A percentile compares a stretch with the other conserved stretches of the same genome.
Evolutionary conservation across 805 yeast genomes (phyloP).

Genomic region (Kodamaea hsintzibuensis): DNA sequence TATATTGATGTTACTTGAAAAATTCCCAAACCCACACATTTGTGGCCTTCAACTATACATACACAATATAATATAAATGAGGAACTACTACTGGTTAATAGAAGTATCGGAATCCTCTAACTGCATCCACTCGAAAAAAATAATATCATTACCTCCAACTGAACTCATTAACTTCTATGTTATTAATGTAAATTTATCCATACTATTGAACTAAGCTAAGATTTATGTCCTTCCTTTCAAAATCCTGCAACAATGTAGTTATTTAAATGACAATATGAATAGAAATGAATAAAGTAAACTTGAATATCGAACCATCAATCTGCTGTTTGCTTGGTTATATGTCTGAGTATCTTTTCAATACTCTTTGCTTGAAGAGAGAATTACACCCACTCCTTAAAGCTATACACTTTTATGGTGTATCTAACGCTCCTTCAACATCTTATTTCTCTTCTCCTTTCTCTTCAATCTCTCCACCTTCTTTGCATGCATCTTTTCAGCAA

Average conservation of each 20-base stretch:
- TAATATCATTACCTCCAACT: no score
- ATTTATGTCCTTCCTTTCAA: not conserved
- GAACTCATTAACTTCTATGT: no score
- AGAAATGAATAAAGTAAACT: not conserved
- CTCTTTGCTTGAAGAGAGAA: not conserved
- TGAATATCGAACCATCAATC: not conserved
- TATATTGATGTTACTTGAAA: no score
- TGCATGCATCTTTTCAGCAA: slow-evolving; percentile 87
- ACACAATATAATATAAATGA: no score
- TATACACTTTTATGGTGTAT: no score
- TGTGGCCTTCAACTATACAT: no score
- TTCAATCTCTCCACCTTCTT: slow-evolving; percentile 89
- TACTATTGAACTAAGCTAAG: not conserved
- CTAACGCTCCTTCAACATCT: slow-evolving; percentile 85
- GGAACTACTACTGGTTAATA: no score
- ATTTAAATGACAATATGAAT: not conserved
- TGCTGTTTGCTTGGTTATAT: not conserved
- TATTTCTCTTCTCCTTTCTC: slow-evolving; percentile 92
- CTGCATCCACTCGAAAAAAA: no score
- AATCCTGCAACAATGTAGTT: not conserved
- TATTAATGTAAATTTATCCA: no score
- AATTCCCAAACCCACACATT: no score
- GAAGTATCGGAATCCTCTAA: no score
- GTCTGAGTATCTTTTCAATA: not conserved
- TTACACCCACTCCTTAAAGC: no score